phyloP scores from a whole-genome alignment of 106 monocot species.

The Apostasia shenzhenica region DNA sequence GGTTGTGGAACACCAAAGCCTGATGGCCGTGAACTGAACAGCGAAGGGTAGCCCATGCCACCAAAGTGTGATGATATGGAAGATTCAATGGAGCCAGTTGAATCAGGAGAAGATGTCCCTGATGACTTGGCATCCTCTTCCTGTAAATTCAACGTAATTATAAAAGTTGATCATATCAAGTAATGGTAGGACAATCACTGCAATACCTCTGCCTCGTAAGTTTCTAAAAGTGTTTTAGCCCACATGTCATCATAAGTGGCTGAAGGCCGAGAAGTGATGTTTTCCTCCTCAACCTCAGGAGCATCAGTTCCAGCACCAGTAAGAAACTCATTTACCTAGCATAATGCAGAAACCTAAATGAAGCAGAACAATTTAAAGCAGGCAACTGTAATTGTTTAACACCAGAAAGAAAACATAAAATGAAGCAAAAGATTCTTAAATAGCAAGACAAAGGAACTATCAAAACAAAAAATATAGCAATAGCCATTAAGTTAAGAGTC shows the following conservation, averaged over 20 bases:
- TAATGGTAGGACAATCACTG: too few species aligned
- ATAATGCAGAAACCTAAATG: background rate
- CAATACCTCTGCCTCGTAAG: constrained; percentile 72
- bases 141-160: constrained; percentile 31
- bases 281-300: constrained; percentile 95
- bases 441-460: background rate
- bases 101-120: constrained; percentile 89
- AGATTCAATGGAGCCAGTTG: constrained; percentile 84
- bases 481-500: too few species aligned
- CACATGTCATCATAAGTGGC: constrained; percentile 89
- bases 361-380: constrained; percentile 1
- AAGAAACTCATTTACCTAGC: constrained; percentile 97
- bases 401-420: background rate
- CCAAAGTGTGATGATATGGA: constrained; percentile 98
- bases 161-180: background rate
- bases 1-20: constrained; percentile 67
- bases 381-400: background rate
- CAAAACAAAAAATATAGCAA: background rate
- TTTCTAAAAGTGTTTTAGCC: constrained; percentile 89
- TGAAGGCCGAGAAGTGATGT: constrained; percentile 62
- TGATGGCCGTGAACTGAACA: constrained; percentile 90
- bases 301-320: constrained; percentile 97
- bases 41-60: constrained; percentile 89
- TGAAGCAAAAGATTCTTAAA: background rate
- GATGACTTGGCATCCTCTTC: constrained; percentile 92